These are phyloP conservation scores for Obba rivulosa DNA, from an alignment of 768 basidiomycete species.

Conservation along the genomic window DNA sequence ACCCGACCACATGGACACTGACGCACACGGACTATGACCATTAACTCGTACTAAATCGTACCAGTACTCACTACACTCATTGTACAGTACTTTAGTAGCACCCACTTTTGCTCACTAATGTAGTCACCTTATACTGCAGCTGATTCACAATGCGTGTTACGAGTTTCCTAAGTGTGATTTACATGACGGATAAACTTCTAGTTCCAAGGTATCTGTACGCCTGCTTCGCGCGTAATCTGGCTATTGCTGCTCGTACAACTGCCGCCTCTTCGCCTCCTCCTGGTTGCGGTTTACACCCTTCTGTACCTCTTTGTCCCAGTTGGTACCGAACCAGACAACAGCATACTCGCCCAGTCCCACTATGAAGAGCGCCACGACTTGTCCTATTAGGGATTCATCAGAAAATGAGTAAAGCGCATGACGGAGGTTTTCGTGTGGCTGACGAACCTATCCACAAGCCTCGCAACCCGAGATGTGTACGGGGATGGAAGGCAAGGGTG, in stretches of 20 bases:
- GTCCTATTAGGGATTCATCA: constrained; percentile 32
- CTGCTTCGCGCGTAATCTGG: not conserved
- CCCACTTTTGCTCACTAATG: too few relatives aligned
- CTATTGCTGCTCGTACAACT: constrained; percentile 7
- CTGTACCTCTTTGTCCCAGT: constrained; percentile 42
- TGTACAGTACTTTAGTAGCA: too few relatives aligned
- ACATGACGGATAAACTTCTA: not conserved
- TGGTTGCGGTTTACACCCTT: constrained; percentile 31
- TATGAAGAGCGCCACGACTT: constrained; percentile 66
- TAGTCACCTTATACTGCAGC: too few relatives aligned
- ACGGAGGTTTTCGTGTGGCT: not conserved
- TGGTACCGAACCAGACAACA: constrained; percentile 49
- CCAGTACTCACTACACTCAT: too few relatives aligned
- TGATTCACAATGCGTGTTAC: too few relatives aligned
- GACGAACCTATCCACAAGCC: constrained; percentile 47
- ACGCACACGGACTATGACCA: too few relatives aligned
- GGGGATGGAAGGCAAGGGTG: constrained; percentile 40
- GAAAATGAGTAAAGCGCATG: not conserved
- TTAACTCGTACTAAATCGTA: too few relatives aligned
- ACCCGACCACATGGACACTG: too few relatives aligned
- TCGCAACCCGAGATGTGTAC: constrained; percentile 35
- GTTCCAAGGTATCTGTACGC: not conserved
- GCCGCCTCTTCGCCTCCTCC: constrained; percentile 21
- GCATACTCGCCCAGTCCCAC: constrained; percentile 67
- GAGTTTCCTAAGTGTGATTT: too few relatives aligned